phyloP scores from a whole-genome alignment of 805 yeast species.

The Cyberlindnera saturnus region DNA sequence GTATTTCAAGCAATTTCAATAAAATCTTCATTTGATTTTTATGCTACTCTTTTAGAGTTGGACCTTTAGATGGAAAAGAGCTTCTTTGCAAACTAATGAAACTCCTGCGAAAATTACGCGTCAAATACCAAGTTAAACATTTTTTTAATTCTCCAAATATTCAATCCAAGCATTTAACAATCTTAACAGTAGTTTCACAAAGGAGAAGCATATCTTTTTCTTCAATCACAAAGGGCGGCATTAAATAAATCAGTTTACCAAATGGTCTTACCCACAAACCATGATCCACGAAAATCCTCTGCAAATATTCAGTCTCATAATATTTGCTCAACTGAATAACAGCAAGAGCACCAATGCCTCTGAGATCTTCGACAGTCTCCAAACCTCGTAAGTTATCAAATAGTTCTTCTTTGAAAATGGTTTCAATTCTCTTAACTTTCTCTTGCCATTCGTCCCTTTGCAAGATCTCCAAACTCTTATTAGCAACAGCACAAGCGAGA shows the following conservation, averaged over 20 bases:
- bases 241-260: constrained; percentile 1
- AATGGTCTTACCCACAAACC: constrained; percentile 3
- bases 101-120: too few relatives aligned
- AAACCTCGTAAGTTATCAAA: neutral
- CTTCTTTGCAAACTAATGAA: too few relatives aligned
- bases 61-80: too few relatives aligned
- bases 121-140: too few relatives aligned
- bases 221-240: constrained; percentile 2
- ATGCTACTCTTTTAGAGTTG: too few relatives aligned
- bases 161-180: neutral
- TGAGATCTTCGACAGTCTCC: neutral
- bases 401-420: neutral
- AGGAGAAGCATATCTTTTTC: neutral
- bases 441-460: constrained; percentile 1
- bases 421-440: neutral
- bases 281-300: constrained; percentile 1
- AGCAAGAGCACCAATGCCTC: constrained; percentile 3
- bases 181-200: neutral
- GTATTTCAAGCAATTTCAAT: too few relatives aligned
- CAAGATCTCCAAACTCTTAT: constrained; percentile 1
- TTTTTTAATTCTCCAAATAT: too few relatives aligned
- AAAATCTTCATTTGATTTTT: too few relatives aligned
- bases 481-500: constrained; percentile 3
- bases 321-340: constrained; percentile 1
- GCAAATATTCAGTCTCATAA: constrained; percentile 1